These are phyloP conservation scores for Naganishia randhawae DNA, from an alignment of 768 basidiomycete genomes.

Conservation along the genomic window DNA sequence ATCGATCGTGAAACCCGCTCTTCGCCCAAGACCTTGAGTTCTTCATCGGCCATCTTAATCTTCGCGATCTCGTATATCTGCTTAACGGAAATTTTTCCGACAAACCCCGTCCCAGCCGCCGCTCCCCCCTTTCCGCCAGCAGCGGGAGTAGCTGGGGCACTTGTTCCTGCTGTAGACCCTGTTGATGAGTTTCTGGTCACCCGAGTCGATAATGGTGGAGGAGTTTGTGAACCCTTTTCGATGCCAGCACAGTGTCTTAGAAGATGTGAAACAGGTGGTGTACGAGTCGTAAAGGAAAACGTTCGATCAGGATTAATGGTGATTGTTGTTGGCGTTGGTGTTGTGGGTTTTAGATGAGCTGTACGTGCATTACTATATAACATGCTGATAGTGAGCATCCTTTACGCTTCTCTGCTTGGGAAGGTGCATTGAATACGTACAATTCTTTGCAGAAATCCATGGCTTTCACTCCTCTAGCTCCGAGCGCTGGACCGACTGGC, in stretches of 20 bases:
- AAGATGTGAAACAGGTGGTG: constrained; percentile 83
- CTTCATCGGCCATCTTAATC: constrained; percentile 87
- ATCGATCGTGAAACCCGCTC: constrained; percentile 85
- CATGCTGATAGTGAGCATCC: background rate
- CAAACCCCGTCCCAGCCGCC: constrained; percentile 29
- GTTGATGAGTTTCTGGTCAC: constrained; percentile 2
- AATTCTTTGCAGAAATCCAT: constrained; percentile 99
- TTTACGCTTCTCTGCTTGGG: background rate
- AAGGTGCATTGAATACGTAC: constrained; percentile 34
- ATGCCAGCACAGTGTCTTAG: constrained; percentile 85
- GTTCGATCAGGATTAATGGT: constrained; percentile 90
- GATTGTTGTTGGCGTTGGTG: constrained; percentile 87
- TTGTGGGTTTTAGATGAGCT: constrained; percentile 74
- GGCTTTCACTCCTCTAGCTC: constrained; percentile 95
- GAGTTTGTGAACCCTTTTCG: constrained; percentile 80
- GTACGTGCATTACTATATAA: constrained; percentile 77
- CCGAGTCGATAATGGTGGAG: constrained; percentile 65
- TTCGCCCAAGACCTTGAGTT: constrained; percentile 77
- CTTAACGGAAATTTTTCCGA: constrained; percentile 84
- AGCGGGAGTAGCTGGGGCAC: background rate
- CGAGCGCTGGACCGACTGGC: constrained; percentile 92
- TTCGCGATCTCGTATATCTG: constrained; percentile 98
- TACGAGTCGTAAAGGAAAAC: constrained; percentile 79
- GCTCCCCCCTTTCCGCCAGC: constrained; percentile 22
- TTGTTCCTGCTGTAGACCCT: constrained; percentile 17